Base-by-base conservation (phyloP, 139 green algal genomes). In the Auxenochlorella pyrenoidosa region DNA sequence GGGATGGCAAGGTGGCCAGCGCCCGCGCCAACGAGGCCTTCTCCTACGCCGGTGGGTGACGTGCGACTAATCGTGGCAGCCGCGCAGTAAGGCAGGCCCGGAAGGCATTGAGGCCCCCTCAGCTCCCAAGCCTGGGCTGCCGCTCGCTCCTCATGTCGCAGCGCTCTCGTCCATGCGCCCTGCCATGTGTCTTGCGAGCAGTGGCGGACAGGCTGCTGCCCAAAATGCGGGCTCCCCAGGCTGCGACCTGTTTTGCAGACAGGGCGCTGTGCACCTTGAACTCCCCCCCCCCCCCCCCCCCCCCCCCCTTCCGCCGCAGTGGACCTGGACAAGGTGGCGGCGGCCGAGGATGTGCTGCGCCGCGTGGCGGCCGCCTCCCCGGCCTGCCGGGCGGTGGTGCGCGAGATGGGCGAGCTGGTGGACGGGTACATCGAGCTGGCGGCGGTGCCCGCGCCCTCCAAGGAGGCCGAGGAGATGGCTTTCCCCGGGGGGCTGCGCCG, bases 351-450 rank as follows among this genome's bases (percentile, higher is more conserved):
- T 36, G 40, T 94, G 38, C 38, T 93, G 54, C 54, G 86, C 22
- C 47, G 43, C 15, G 58, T 92, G 58, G 68, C 54, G 5, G 76
- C 60, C 5, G 36, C 24, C 47, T 75, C 47, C 36, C 38, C 70
- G 6, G 32, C 44, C 13, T 63, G 71, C 43, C 8, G 59, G 8
- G 70, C 44, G 1, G 65, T 89, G 8, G 84, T 94, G 51, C 44
- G 58, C 6, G 91, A 97, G 70, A 92, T 96, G 86, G 80, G 89
- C 41, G 72, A 82, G 44, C 51, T 97, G 75, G 90, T 95, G 6
- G 89, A 95, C 32, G 87, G 87, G 1, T 98, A 98, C 91, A 95
- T 98, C 34, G 85, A 93, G n/a, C 90, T 98, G 60, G 95, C 94
- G 10, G 89, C 83, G 6, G 32, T 32, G 58, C 60, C 91, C n/a